Percentiles rank a stretch among this genome's conserved stretches.
Evolutionary conservation across 106 monocot genomes (phyloP).

Genomic region (Narthecium ossifragum): DNA sequence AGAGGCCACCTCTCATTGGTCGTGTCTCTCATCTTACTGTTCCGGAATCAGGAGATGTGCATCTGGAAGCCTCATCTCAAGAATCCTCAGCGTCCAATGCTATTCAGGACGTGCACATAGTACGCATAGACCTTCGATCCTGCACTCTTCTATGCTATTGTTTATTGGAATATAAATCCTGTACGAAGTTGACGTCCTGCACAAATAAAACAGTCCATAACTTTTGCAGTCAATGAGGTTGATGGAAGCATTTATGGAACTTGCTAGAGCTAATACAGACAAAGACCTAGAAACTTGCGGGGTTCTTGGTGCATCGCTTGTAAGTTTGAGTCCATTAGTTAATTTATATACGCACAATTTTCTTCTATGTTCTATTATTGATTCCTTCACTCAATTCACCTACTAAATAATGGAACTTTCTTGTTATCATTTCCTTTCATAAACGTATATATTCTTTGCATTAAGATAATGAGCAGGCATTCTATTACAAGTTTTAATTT

Average conservation of each 20-base stretch:
- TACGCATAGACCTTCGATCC: constrained; percentile 17
- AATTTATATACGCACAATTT: neutral
- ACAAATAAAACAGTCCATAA: neutral
- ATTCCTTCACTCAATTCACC: neutral
- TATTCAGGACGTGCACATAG: constrained; percentile 73
- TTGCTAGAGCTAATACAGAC: constrained; percentile 76
- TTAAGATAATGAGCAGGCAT: neutral
- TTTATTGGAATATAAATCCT: neutral
- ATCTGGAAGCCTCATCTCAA: constrained; percentile 20
- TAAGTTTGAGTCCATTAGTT: constrained; percentile 22
- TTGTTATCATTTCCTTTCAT: neutral
- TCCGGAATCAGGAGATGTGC: constrained; percentile 32
- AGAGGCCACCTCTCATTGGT: constrained; percentile 41
- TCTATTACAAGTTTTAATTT: neutral
- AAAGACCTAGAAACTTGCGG: constrained; percentile 91
- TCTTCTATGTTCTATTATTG: neutral
- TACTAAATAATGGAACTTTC: neutral
- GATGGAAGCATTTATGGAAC: constrained; percentile 91
- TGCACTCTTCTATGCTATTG: neutral
- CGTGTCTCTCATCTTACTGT: constrained; percentile 50
- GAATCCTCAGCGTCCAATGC: constrained; percentile 33
- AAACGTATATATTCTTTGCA: neutral
- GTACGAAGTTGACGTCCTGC: neutral
- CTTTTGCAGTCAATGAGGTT: constrained; percentile 65
- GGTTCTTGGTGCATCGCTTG: constrained; percentile 84